Evolutionary conservation across 495 filamentous ascomycete species (phyloP).

Genomic region (Penicillium argentinense): DNA sequence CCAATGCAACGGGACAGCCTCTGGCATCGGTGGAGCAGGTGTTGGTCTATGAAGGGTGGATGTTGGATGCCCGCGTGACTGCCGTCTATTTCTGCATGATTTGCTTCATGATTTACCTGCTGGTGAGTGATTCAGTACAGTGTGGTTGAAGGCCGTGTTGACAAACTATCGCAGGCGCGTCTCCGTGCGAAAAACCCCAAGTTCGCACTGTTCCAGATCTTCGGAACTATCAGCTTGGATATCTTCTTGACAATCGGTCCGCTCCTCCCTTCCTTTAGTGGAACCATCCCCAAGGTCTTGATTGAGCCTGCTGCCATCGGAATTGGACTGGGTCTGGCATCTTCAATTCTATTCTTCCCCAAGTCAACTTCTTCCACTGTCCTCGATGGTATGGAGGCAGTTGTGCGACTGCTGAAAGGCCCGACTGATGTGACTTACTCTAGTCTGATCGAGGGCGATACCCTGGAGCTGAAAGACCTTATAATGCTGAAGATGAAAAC

Average conservation of each 20-base stretch:
- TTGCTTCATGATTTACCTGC: constrained; percentile 37
- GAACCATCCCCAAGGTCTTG: constrained; percentile 35
- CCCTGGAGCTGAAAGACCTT: constrained; percentile 11
- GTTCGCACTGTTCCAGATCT: constrained; percentile 30
- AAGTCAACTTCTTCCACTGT: constrained; percentile 39
- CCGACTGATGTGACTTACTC: constrained; percentile 27
- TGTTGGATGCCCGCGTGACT: constrained; percentile 43
- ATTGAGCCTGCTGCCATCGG: constrained; percentile 39
- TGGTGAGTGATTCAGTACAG: too few species aligned
- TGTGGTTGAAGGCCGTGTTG: too few species aligned
- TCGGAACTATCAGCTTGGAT: constrained; percentile 41
- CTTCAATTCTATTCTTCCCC: constrained; percentile 40
- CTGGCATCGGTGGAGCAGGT: constrained; percentile 19
- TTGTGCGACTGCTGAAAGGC: constrained; percentile 28
- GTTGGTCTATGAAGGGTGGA: constrained; percentile 36
- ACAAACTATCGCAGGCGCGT: constrained; percentile 34
- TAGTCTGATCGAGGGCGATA: constrained; percentile 16
- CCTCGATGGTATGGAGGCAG: constrained; percentile 33
- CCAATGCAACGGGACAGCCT: constrained; percentile 35
- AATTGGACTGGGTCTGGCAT: constrained; percentile 37
- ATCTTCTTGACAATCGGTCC: constrained; percentile 35
- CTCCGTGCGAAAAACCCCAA: constrained; percentile 42
- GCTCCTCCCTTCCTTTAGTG: constrained; percentile 37
- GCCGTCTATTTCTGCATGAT: constrained; percentile 35
- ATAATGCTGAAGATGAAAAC: constrained; percentile 17